These are phyloP conservation scores for Naematelia encephala DNA, from an alignment of 768 basidiomycete species.

Conservation along the genomic window DNA sequence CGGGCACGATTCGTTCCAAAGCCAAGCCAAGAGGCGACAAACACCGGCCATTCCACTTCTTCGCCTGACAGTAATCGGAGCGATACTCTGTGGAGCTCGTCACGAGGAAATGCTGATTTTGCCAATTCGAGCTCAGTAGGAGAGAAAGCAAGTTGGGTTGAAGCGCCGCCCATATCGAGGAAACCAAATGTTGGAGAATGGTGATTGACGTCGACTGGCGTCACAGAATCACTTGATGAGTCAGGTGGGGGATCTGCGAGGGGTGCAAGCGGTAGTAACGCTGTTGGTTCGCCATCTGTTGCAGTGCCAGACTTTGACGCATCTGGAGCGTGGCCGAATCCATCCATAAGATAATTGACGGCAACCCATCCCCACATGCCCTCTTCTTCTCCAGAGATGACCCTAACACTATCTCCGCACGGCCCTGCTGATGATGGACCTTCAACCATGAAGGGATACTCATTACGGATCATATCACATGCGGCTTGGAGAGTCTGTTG, in stretches of 20 bases:
- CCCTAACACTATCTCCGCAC: slow-evolving; percentile 86
- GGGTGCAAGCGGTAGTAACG: slow-evolving; percentile 32
- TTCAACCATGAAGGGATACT: slow-evolving; percentile 77
- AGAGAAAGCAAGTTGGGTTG: slow-evolving; percentile 97
- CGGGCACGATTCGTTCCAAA: slow-evolving; percentile 98
- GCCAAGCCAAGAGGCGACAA: slow-evolving; percentile 97
- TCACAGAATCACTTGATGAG: slow-evolving; percentile 35
- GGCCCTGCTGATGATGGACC: slow-evolving; percentile 65
- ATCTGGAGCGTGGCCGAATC: slow-evolving; percentile 59
- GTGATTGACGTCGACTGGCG: slow-evolving; percentile 48
- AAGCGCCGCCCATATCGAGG: slow-evolving; percentile 98
- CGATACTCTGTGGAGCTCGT: slow-evolving; percentile 73
- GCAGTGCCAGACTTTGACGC: slow-evolving; percentile 4
- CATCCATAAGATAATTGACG: slow-evolving; percentile 98
- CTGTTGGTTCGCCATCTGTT: slow-evolving; percentile 5
- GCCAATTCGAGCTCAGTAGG: slow-evolving; percentile 62
- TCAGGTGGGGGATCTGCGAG: slow-evolving; percentile 36
- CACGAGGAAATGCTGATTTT: slow-evolving; percentile 53
- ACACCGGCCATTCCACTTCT: slow-evolving; percentile 85
- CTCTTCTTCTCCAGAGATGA: slow-evolving; percentile 97
- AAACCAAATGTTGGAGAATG: slow-evolving; percentile 89
- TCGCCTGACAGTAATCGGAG: slow-evolving; percentile 76
- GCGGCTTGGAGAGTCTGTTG: slow-evolving; percentile 68
- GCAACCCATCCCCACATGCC: slow-evolving; percentile 99
- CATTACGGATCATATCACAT: slow-evolving; percentile 68